Conservation (phyloP, 352 stramenopile species). For the Pythium sukuiense region DNA sequence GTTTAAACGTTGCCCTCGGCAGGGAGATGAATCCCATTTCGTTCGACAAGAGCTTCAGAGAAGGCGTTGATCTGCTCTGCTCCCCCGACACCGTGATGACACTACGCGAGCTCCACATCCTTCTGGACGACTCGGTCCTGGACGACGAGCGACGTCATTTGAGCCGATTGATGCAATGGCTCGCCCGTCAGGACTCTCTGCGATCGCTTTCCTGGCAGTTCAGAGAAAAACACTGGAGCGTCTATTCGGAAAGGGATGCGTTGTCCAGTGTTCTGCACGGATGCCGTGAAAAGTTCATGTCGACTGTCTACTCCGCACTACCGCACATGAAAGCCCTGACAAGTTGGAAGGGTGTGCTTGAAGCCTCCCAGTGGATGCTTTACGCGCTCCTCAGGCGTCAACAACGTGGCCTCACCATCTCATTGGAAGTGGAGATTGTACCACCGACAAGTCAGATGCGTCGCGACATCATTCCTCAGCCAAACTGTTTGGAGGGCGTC, state of each 20-base stretch:
- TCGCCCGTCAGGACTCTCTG: neutral
- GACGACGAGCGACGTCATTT: neutral
- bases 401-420: neutral
- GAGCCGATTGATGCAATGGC: neutral
- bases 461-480: neutral
- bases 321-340: neutral
- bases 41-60: neutral
- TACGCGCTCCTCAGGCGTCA: neutral
- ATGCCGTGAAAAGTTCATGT: neutral
- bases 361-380: neutral
- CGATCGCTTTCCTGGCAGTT: neutral
- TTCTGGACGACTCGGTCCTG: neutral
- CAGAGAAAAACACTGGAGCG: too few species aligned
- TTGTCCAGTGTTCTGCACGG: neutral
- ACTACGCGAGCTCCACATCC: neutral
- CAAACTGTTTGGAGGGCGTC: neutral
- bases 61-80: neutral
- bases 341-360: neutral
- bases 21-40: neutral
- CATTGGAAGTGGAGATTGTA: neutral
- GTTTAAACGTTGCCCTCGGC: neutral
- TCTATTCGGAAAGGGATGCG: too few species aligned
- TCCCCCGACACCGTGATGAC: neutral
- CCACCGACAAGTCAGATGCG: too few species aligned
- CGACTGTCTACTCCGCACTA: neutral